Conservation (phyloP, 441 rosid genomes). For the Raphanus hybrid region DNA sequence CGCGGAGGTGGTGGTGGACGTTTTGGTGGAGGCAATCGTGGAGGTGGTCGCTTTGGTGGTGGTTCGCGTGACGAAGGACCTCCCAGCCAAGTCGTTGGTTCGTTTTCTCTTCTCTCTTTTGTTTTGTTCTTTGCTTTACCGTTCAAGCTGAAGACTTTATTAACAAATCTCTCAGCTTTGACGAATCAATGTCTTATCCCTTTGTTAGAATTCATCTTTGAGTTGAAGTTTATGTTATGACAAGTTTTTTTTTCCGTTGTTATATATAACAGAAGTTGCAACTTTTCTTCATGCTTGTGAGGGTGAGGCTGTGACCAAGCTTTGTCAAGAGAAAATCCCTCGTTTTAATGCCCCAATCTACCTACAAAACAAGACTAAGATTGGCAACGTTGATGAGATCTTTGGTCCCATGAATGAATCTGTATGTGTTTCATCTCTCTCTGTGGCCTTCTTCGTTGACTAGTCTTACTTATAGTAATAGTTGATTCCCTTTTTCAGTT, state of each 20-base stretch:
- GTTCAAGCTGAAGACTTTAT: conserved; percentile 42
- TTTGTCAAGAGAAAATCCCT: conserved; percentile 78
- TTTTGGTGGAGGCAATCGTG: conserved; percentile 42
- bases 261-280: conserved; percentile 57
- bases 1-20: conserved; percentile 43
- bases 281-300: conserved; percentile 78
- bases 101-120: conserved; percentile 29
- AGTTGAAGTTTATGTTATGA: background rate
- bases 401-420: conserved; percentile 92
- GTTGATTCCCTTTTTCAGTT: conserved; percentile 46
- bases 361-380: conserved; percentile 85
- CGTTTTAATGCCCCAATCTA: conserved; percentile 81
- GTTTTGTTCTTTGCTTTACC: background rate
- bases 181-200: background rate
- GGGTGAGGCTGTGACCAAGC: conserved; percentile 92
- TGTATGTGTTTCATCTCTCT: conserved; percentile 46
- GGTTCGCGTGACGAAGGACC: conserved; percentile 77
- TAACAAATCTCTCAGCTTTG: background rate
- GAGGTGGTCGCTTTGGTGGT: conserved; percentile 53
- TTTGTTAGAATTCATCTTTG: no score
- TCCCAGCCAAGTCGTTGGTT: conserved; percentile 83
- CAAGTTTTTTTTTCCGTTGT: background rate
- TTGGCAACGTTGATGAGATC: conserved; percentile 88
- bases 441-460: background rate
- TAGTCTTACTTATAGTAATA: background rate